A percentile compares a stretch with the other conserved stretches of the same genome.
These are phyloP conservation scores for Fraxinus nigra DNA, from an alignment of 305 asterid genomes.

Conservation along the genomic window DNA sequence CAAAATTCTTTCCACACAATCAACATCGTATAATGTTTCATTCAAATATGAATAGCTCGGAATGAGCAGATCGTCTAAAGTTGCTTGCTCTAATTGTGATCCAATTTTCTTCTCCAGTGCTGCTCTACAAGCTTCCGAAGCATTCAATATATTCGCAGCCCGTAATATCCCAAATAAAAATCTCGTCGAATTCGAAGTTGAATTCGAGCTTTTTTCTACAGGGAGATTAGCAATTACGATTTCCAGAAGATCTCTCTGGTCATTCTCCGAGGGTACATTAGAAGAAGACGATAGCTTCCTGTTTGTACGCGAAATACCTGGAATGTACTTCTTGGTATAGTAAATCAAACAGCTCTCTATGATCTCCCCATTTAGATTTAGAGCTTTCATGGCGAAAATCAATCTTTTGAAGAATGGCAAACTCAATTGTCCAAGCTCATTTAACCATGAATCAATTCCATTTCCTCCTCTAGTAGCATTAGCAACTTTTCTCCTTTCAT, in stretches of 20 bases:
- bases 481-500: slow-evolving; percentile 29
- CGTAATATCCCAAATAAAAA: slow-evolving; percentile 73
- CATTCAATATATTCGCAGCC: slow-evolving; percentile 70
- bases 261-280: slow-evolving; percentile 51
- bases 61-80: slow-evolving; percentile 77
- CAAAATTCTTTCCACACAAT: slow-evolving; percentile 83
- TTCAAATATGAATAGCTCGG: slow-evolving; percentile 93
- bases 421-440: slow-evolving; percentile 61
- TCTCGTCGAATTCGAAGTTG: slow-evolving; percentile 46
- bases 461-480: slow-evolving; percentile 24
- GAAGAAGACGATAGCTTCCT: slow-evolving; percentile 53
- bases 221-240: slow-evolving; percentile 66
- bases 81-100: slow-evolving; percentile 73
- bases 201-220: slow-evolving; percentile 36
- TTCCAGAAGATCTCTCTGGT: slow-evolving; percentile 85
- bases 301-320: slow-evolving; percentile 67
- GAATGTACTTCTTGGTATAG: slow-evolving; percentile 73
- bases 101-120: slow-evolving; percentile 86
- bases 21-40: slow-evolving; percentile 87
- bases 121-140: slow-evolving; percentile 60
- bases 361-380: slow-evolving; percentile 62
- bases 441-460: slow-evolving; percentile 61
- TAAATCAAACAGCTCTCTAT: slow-evolving; percentile 76
- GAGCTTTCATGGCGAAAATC: slow-evolving; percentile 57
- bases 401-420: slow-evolving; percentile 56